Conservation (phyloP, 2,329 filamentous ascomycete species). For the Byssoonygena ceratinophila region DNA sequence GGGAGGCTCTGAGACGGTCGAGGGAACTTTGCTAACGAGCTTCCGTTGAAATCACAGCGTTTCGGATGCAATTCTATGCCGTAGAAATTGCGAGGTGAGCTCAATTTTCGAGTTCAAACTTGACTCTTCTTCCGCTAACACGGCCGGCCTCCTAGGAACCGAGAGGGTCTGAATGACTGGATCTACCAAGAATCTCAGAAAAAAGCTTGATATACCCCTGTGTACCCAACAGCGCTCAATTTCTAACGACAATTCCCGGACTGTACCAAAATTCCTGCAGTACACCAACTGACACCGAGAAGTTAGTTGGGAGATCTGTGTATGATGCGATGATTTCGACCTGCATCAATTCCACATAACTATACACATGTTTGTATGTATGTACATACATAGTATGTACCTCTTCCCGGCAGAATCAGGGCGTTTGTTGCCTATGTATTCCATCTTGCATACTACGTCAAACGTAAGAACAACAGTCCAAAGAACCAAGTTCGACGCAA, state of each 20-base stretch:
- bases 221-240: neutral
- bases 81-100: conserved; percentile 60
- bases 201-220: neutral
- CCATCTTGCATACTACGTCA: too few relatives aligned
- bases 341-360: neutral
- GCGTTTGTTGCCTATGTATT: neutral
- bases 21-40: neutral
- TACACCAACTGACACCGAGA: neutral
- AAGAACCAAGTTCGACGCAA: too few relatives aligned
- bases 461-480: too few relatives aligned
- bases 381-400: neutral
- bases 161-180: conserved; percentile 88
- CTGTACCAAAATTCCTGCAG: neutral
- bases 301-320: neutral
- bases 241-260: neutral
- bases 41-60: conserved; percentile 35
- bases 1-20: too few relatives aligned
- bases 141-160: conserved; percentile 52
- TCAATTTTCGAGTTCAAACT: neutral
- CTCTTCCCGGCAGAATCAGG: neutral
- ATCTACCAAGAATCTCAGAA: conserved; percentile 71
- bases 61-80: conserved; percentile 75
- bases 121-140: neutral
- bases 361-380: neutral
- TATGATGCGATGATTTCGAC: neutral